Percentiles rank a stretch among this genome's conserved stretches.
phyloP scores from a whole-genome alignment of 2,329 filamentous ascomycete genomes.

The Clathrospora elynae region DNA sequence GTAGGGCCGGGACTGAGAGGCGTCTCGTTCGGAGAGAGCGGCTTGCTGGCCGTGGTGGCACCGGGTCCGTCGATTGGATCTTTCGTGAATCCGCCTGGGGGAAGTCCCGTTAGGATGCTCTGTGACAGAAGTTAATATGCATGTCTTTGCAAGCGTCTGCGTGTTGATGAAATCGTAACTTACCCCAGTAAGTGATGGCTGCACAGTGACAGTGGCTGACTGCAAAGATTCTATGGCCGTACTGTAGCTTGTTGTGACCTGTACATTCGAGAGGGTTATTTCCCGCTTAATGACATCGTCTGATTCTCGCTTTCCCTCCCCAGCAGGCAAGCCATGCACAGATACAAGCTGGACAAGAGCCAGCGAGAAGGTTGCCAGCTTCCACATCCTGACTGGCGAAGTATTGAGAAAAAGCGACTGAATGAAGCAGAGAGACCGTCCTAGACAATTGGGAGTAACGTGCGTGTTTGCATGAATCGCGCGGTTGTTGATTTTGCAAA shows the following conservation, averaged over 20 bases:
- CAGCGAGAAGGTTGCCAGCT: slow-evolving; percentile 33
- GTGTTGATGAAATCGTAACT: background rate
- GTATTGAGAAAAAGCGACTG: slow-evolving; percentile 14
- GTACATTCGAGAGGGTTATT: slow-evolving; percentile 28
- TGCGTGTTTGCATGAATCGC: slow-evolving; percentile 9
- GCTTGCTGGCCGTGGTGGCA: slow-evolving; percentile 23
- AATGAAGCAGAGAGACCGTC: slow-evolving; percentile 22
- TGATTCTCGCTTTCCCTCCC: slow-evolving; percentile 16
- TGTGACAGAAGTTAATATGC: slow-evolving; percentile 17
- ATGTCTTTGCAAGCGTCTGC: background rate
- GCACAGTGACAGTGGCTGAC: slow-evolving; percentile 30
- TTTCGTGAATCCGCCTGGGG: slow-evolving; percentile 34
- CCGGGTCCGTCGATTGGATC: slow-evolving; percentile 32
- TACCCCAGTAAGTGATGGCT: slow-evolving; percentile 39
- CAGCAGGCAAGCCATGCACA: slow-evolving; percentile 32
- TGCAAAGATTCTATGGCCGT: slow-evolving; percentile 36
- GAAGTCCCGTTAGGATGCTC: slow-evolving; percentile 41
- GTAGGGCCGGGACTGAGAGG: slow-evolving; percentile 39
- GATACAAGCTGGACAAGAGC: slow-evolving; percentile 28
- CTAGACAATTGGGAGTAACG: slow-evolving; percentile 19
- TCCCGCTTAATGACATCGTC: slow-evolving; percentile 25
- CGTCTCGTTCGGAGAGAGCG: slow-evolving; percentile 36
- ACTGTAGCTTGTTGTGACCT: slow-evolving; percentile 41
- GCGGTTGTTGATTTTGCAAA: slow-evolving; percentile 14
- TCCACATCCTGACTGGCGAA: slow-evolving; percentile 28